These are phyloP conservation scores for Fusarium devonianum DNA, from an alignment of 2,329 filamentous ascomycete species.

Conservation along the genomic window DNA sequence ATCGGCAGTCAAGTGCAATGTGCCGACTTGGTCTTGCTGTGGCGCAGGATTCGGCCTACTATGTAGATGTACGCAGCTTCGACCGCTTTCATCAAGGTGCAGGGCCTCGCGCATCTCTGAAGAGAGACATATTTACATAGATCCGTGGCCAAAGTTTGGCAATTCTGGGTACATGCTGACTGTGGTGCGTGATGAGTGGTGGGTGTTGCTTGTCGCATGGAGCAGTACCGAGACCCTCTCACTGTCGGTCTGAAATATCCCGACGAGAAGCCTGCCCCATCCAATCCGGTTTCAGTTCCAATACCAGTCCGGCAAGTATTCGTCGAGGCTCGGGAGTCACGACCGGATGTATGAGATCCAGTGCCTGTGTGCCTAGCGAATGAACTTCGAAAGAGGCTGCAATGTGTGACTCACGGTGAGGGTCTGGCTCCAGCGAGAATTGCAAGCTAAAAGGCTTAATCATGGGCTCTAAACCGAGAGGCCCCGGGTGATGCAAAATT, in stretches of 20 bases:
- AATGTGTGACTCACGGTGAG: background rate
- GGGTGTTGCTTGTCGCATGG: too few species aligned
- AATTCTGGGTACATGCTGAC: too few species aligned
- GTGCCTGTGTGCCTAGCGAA: background rate
- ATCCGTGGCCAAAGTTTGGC: too few species aligned
- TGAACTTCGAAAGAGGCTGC: constrained; percentile 1
- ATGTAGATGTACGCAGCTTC: background rate
- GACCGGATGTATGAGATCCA: constrained; percentile 18
- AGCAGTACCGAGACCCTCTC: background rate
- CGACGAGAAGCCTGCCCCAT: constrained; percentile 9
- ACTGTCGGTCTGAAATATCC: constrained; percentile 26
- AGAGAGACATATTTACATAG: too few species aligned
- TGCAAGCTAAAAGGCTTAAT: background rate
- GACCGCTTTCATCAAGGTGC: background rate
- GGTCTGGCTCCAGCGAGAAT: background rate
- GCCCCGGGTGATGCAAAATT: constrained; percentile 1
- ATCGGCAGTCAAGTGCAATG: background rate
- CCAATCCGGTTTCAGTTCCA: constrained; percentile 6
- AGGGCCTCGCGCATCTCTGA: background rate
- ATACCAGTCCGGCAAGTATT: background rate
- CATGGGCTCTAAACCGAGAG: background rate
- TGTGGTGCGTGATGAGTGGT: too few species aligned
- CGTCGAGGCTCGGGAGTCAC: constrained; percentile 11
- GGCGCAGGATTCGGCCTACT: background rate
- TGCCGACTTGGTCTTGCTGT: background rate